Evolutionary conservation across 495 filamentous ascomycete genomes (phyloP), one percentile per base, ranked within the genome.

Genomic region (Aspergillus leporis): DNA sequence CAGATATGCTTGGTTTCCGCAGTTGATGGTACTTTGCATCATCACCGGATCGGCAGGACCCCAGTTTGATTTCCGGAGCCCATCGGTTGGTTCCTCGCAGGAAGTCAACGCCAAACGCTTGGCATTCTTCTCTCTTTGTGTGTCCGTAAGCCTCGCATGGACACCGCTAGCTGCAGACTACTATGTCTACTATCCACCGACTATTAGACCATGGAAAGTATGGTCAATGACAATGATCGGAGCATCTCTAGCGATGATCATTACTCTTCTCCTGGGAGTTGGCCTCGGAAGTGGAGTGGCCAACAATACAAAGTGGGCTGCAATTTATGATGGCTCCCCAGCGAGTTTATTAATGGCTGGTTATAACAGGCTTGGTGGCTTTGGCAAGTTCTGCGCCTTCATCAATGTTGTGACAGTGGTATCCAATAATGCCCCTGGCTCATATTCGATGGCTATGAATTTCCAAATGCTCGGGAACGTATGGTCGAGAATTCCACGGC

Each of bases 371-470:
- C 76, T 93, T 3, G 86, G 84, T 5, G 74, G 71, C 0, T 90
- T 92, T 58, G 89, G 89, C 16, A 86, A 83, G 62, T 85, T 91
- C 72, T 89, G 86, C 63, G 81, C 82, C 4, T 83, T 90, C 14
- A 68, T 92, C 30, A 81, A 89, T 31, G 85, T 87, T 0, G 66
- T 92, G 10, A 87, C 88, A 0, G 72, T 90, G 28, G 83, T 91
- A 19, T 80, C 86, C 2, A 91, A 90, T 68, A 85, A 86, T 52
- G 81, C 91, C 10, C 82, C 88, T 0, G 85, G 87, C 0, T 83
- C 83, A 0, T 92, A 91, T 68, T 85, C 86, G 25, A 85, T 93
- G 58, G 83, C 84, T 1, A 84, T 94, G 57, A 86, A 87, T 28
- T 80, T 92, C 56, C 90, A 93, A 66, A 83, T 92, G 52, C 70